Evolutionary conservation across 2,329 filamentous ascomycete genomes (phyloP).

Genomic region (Fusarium sterilihyphosum): DNA sequence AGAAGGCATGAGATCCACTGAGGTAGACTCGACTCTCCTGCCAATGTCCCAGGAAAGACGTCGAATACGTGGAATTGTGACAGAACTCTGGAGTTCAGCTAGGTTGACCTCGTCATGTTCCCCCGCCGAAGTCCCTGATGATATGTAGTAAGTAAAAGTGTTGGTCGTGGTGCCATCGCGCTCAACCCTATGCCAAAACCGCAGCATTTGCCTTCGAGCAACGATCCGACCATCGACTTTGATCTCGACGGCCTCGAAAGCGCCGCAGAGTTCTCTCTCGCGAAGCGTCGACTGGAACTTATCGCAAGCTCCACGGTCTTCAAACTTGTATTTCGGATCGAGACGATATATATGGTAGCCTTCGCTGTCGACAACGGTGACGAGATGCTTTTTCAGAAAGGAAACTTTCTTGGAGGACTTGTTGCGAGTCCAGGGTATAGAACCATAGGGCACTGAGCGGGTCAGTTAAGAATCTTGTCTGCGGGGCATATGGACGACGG

Average conservation of each 20-base stretch:
- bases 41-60: not conserved
- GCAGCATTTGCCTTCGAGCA: not conserved
- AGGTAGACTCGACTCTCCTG: not conserved
- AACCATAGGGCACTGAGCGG: not conserved
- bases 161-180: not conserved
- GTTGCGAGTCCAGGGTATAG: conserved; percentile 1
- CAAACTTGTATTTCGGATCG: too few relatives aligned
- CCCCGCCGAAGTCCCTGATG: not conserved
- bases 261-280: too few relatives aligned
- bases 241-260: too few relatives aligned
- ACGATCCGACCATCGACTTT: too few relatives aligned
- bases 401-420: not conserved
- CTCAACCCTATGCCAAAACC: not conserved
- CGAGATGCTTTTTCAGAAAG: not conserved
- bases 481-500: not conserved
- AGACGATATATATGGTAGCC: too few relatives aligned
- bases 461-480: not conserved
- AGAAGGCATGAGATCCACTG: too few relatives aligned
- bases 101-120: not conserved
- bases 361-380: conserved; percentile 4
- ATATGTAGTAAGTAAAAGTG: not conserved
- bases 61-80: not conserved
- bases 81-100: not conserved
- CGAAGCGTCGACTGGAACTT: too few relatives aligned
- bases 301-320: too few relatives aligned